Evolutionary conservation across 441 rosid species (phyloP).

Genomic region (Eutrema salsugineum): DNA sequence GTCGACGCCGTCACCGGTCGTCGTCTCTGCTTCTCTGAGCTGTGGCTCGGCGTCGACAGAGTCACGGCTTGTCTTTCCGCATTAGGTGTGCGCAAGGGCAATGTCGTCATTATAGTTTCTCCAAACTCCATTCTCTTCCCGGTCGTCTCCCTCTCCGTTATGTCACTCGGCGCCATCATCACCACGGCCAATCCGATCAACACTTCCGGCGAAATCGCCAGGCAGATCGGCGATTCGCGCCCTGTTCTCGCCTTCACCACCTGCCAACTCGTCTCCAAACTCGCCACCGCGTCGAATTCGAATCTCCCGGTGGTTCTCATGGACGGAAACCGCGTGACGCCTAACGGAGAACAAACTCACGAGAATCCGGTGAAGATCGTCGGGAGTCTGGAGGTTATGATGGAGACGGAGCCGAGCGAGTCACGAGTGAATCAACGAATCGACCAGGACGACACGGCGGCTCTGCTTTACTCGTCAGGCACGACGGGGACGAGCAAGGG

Average conservation of each 20-base stretch:
- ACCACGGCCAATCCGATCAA: slow-evolving; percentile 86
- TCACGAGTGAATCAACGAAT: slow-evolving; percentile 55
- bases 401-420: slow-evolving; percentile 36
- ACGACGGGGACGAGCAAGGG: slow-evolving; percentile 91
- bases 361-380: slow-evolving; percentile 28
- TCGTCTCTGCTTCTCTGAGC: slow-evolving; percentile 52
- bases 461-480: slow-evolving; percentile 87
- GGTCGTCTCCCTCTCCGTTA: slow-evolving; percentile 71
- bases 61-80: slow-evolving; percentile 50
- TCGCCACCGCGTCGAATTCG: slow-evolving; percentile 27
- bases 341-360: background rate
- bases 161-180: slow-evolving; percentile 83
- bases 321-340: slow-evolving; percentile 20
- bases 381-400: slow-evolving; percentile 40
- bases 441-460: slow-evolving; percentile 67
- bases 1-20: slow-evolving; percentile 71
- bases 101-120: slow-evolving; percentile 70
- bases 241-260: slow-evolving; percentile 71
- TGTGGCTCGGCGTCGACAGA: slow-evolving; percentile 70
- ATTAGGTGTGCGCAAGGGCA: slow-evolving; percentile 74
- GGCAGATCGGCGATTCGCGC: slow-evolving; percentile 55
- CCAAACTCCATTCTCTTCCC: slow-evolving; percentile 87
- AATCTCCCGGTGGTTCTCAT: slow-evolving; percentile 49
- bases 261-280: slow-evolving; percentile 46
- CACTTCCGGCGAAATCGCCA: slow-evolving; percentile 55